Base-by-base conservation (phyloP, 345 rosid genomes). In the Acer negundo region DNA sequence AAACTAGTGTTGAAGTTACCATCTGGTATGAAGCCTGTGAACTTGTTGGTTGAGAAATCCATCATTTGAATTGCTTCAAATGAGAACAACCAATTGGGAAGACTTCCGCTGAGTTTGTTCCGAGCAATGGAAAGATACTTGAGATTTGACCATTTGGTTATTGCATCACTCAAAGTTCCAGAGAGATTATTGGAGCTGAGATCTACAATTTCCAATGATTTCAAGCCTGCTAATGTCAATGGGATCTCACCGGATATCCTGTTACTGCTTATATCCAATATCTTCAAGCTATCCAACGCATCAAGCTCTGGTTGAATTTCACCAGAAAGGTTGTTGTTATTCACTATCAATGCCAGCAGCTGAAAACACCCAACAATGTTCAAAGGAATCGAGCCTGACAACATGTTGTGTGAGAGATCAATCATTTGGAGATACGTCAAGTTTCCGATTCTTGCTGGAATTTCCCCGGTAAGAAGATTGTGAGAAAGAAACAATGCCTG, bases 271-370 rank as follows among this genome's bases (percentile, higher is more conserved):
- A 92, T 85, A 76, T 95, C 97, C 19, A 95, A 83, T 79, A 95
- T 90, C 86, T 89, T 89, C 67, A 95, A 73, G 84, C 97, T 84
- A 78, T 91, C 90, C 77, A 93, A 79, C 0, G 97, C 98, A 76
- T 95, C 98, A 55, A 95, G 94, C 85, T 95, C 98, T 0, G 94
- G 98, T 75, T 93, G 95, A 65, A 95, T 89, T 83, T 89, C 92
- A 2, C 97, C 97, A 0, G 92, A 86, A 70, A 93, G 93, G 77
- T 92, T 89, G 84, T 95, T 95, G 85, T 90, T 89, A 62, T 83
- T 87, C 62, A 95, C 86, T 19, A 92, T 78, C 75, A 95, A 67
- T 49, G 94, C 93, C 28, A 95, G 91, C 20, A 95, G 79, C 90
- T 95, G 97, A 81, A 93, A 95, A 75, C 97, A 95, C 44, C 95